Base-by-base conservation (phyloP, 164 flowering plant species). In the Stephania japonica region DNA sequence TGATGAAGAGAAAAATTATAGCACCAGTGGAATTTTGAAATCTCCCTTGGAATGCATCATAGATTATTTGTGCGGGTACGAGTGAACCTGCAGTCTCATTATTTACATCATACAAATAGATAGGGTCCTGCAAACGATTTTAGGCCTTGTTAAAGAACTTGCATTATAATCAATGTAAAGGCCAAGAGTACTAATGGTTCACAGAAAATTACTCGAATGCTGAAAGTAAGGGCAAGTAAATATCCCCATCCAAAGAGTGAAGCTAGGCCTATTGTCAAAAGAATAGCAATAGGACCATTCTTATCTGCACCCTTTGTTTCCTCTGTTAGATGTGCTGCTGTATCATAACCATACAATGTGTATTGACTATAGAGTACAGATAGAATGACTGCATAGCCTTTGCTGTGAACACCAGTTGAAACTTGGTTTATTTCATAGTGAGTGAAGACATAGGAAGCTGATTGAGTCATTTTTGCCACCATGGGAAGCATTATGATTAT, bases 291-390 rank as follows among this genome's bases (percentile, higher is more conserved):
- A 2, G 92, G 94, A 62, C 94, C 92, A 74, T 81, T 88, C 79
- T 76, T 88, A 71, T 90, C 94, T 61, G 94, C 89, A 7, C 85
- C 91, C 77, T 76, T 90, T 25, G 92, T 88, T 80, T 90, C 94
- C 82, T 90, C 92, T 21, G 94, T 90, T 12, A 90, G 73, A 87
- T 88, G 92, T 42, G 94, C 94, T 1, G 94, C 91, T 47, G 92
- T 85, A 74, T 88, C 94, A 74, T 90, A 88, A 72, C 94, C 94
- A 76, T 86, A 88, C 0, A 90, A 78, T 7, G 89, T 82, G 77
- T 82, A 88, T 77, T 90, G 94, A 73, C 94, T 88, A 14, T 86
- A 86, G 5, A 88, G 89, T 65, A 88, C 74, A 23, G 94, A 83
- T 59, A 90, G 85, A 75, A 90, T 74, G 38, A 81, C 89, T 41